Evolutionary conservation across 495 filamentous ascomycete genomes (phyloP).

Genomic region (Patellaria atrata): DNA sequence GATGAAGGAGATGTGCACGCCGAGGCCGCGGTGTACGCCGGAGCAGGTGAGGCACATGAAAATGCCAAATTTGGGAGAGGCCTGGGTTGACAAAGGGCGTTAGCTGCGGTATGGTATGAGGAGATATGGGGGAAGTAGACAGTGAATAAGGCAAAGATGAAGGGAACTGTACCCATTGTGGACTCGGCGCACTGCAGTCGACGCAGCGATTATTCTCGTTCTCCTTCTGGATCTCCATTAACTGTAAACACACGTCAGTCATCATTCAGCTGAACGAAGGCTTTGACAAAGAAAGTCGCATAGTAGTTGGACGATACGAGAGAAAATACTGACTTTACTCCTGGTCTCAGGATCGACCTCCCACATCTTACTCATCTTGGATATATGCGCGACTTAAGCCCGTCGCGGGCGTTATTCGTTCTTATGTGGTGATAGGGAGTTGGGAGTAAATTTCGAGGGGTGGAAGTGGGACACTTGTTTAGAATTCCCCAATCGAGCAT

Average conservation of each 20-base stretch:
- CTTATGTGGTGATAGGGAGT: neutral
- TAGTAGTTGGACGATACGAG: no score
- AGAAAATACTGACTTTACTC: conserved; percentile 51
- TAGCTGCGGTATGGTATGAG: conserved; percentile 5
- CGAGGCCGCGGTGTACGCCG: conserved; percentile 83
- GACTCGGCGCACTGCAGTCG: conserved; percentile 86
- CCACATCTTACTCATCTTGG: conserved; percentile 56
- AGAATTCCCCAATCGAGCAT: no score
- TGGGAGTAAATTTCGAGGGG: conserved; percentile 1
- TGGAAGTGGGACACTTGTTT: no score
- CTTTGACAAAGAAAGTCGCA: no score
- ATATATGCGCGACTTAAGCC: conserved; percentile 2
- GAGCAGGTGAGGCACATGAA: conserved; percentile 97
- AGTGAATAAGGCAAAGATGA: neutral
- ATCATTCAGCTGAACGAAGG: no score
- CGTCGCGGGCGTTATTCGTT: neutral
- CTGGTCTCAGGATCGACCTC: conserved; percentile 94
- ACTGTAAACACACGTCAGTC: no score
- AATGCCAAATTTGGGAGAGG: conserved; percentile 62
- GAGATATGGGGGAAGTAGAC: conserved; percentile 2
- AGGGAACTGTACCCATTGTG: conserved; percentile 57
- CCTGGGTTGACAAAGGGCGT: conserved; percentile 27
- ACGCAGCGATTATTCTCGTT: conserved; percentile 77
- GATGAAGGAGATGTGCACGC: conserved; percentile 97
- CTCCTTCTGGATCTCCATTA: conserved; percentile 75